Conservation (phyloP, 2,329 filamentous ascomycete species). For the Plenodomus tracheiphilus region DNA sequence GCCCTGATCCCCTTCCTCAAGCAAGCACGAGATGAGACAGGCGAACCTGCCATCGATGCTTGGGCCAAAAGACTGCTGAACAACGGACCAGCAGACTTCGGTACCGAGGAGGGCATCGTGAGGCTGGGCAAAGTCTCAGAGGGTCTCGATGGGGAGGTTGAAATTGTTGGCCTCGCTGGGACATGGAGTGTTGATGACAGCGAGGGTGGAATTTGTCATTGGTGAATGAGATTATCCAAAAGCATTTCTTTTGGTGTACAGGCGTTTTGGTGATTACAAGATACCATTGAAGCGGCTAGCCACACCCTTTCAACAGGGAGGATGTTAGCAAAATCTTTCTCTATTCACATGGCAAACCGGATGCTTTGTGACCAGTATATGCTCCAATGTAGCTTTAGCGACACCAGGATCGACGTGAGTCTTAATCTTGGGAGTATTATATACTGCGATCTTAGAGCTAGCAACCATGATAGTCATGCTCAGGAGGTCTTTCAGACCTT, state of each 20-base stretch:
- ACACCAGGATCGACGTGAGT: no score
- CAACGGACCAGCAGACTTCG: slow-evolving; percentile 48
- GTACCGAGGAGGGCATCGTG: slow-evolving; percentile 39
- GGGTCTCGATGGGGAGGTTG: slow-evolving; percentile 57
- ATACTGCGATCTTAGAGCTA: no score
- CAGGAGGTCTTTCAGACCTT: no score
- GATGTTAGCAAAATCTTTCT: no score
- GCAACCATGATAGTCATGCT: no score
- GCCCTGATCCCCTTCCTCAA: slow-evolving; percentile 94
- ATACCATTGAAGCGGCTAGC: background rate
- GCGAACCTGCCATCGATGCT: slow-evolving; percentile 79
- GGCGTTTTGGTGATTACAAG: background rate
- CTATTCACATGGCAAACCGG: no score
- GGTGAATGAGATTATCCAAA: background rate
- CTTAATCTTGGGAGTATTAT: no score
- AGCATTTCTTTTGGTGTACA: slow-evolving; percentile 4
- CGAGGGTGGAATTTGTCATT: slow-evolving; percentile 57
- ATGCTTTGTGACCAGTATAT: no score
- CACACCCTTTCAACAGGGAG: background rate
- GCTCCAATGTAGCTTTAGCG: no score
- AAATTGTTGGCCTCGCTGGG: slow-evolving; percentile 74
- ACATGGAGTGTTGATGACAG: slow-evolving; percentile 89
- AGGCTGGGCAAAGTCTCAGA: slow-evolving; percentile 58
- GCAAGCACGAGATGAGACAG: slow-evolving; percentile 94
- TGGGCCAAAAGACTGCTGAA: slow-evolving; percentile 64